Evolutionary conservation across 768 basidiomycete species (phyloP), one percentile per base, ranked within the genome.

Genomic region (Amanita rimosa): DNA sequence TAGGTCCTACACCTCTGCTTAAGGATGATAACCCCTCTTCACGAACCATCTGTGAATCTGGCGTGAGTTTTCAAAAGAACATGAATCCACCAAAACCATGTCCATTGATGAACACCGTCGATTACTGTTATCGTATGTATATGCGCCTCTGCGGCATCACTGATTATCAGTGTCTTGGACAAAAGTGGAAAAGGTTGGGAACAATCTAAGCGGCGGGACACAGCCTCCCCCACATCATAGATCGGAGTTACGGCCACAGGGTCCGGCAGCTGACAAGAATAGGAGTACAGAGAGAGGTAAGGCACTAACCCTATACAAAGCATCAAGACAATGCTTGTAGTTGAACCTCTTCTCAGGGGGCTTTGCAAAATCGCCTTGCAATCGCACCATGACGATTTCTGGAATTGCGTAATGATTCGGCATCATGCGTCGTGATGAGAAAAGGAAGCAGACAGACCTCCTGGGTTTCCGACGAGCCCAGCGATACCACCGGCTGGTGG

Each of bases 301-400:
- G 8, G 4, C 42, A 75, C 84, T 65, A 61, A 90, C 88, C 46
- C 89, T 70, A 67, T 81, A 87, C 11, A 95, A 68, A 0, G 90
- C 92, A 67, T 94, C 90, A 47, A 94, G 78, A 55, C 83, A 86
- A 62, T 94, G 75, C 67, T 87, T 88, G 63, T 95, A 95, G 58
- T 89, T 88, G 69, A 92, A 85, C 38, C 87, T 74, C 63, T 89
- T 87, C 67, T 89, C 88, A 7, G 83, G 80, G 1, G 87, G 78
- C 62, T 93, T 94, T 5, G 88, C 90, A 57, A 87, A 83, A 65
- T 95, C 92, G 33, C 85, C 90, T 65, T 94, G 92, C 52, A 95
- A 72, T 47, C 92, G 83, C 37, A 93, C 83, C 83, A 87, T 86
- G 31, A 85, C 79, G 60, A 86, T 82, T 62, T 85, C 84, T 80